Evolutionary conservation across 345 rosid species (phyloP), one percentile per base, ranked within the genome.

Genomic region (Dimocarpus longan): DNA sequence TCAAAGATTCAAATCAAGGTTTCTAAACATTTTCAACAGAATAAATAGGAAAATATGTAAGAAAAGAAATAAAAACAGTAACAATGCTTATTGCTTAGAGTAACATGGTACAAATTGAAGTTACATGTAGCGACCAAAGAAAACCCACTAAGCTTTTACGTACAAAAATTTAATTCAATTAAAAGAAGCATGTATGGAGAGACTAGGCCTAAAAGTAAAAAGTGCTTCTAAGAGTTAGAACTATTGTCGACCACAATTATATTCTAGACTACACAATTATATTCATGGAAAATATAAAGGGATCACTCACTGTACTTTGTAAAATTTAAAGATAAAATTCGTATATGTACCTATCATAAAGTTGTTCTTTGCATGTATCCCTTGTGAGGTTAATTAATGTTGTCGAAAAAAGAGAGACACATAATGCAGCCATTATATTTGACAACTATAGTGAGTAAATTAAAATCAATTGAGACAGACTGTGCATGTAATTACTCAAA

Each of bases 331-430:
- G 78, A 48, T 3, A 19, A 32, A 10, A 65, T 11, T 46, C 37
- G 37, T 32, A 32, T 2, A 32, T 32, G 37, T 32, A 3, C 37
- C 37, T 32, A 32, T 32, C 18, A 65, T 48, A 44, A 48, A 28
- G 44, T 6, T 65, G 13, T 67, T 60, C 26, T 22, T 67, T 66
- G 50, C 54, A 56, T 67, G 73, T 39, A 22, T 22, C 15, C 42
- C 5, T 68, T 42, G 21, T 26, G 56, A 39, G 67, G 59, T 63
- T 2, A 52, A 12, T 76, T 79, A 40, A 70, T 54, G 46, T 54
- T 85, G 87, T 78, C 83, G 68, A 78, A 2, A 83, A 85, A 87
- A 80, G 82, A 12, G 76, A 80, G 80, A 63, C 85, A 63, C 82
- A 79, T 10, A 40, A 77, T 71, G 76, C 75, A 70, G 64, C 70